Evolutionary conservation across 1,284 basidiomycete genomes (phyloP).

Genomic region (Mycosarcoma maydis): DNA sequence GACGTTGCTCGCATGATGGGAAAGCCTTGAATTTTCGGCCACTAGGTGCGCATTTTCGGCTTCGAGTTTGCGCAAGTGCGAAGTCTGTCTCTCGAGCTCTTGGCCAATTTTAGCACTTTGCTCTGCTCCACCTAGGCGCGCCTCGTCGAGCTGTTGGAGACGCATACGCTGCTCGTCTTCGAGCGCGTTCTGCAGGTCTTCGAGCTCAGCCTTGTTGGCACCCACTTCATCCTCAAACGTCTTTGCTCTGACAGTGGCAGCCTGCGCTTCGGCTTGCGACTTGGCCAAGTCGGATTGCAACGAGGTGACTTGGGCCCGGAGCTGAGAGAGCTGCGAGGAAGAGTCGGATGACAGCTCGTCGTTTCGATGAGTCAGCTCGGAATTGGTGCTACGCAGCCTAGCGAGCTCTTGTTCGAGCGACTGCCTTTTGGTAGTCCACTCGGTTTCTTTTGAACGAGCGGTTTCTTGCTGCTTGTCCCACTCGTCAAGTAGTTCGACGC

Average conservation of each 20-base stretch:
- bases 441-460: conserved; percentile 29
- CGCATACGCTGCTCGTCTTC: conserved; percentile 48
- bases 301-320: conserved; percentile 11
- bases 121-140: conserved; percentile 13
- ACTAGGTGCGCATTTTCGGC: conserved; percentile 36
- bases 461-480: conserved; percentile 57
- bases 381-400: conserved; percentile 28
- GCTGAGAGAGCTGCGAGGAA: conserved; percentile 8
- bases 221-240: conserved; percentile 28
- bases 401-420: conserved; percentile 43
- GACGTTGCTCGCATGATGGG: conserved; percentile 32
- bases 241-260: conserved; percentile 12
- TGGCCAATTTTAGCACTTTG: conserved; percentile 32
- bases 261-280: conserved; percentile 23
- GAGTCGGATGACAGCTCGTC: conserved; percentile 25
- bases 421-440: conserved; percentile 28
- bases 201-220: conserved; percentile 33
- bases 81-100: conserved; percentile 34
- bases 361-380: conserved; percentile 27
- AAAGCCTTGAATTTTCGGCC: conserved; percentile 45
- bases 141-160: conserved; percentile 10
- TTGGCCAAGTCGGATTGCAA: conserved; percentile 38
- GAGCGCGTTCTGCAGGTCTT: conserved; percentile 45
- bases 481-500: conserved; percentile 55
- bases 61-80: conserved; percentile 45